Evolutionary conservation across 257 asterid genomes (phyloP), one percentile per base, ranked within the genome.

Genomic region (Dorcoceras hygrometricum): DNA sequence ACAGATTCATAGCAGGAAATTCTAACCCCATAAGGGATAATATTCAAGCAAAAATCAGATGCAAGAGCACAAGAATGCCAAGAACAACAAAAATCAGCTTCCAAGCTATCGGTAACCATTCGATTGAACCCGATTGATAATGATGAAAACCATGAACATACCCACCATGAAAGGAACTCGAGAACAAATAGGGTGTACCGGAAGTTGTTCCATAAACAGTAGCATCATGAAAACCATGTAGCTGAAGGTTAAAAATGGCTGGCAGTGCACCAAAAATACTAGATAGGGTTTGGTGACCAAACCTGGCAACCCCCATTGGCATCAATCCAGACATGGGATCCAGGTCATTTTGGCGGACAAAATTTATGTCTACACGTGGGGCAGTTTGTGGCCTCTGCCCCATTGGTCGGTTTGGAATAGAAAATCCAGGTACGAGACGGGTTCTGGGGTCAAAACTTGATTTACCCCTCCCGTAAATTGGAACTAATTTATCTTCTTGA

Each of bases 381-480:
- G 86, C 87, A 2, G 91, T 79, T 64, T 75, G 87, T 4, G 92
- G 88, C 66, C 98, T 82, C 78, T 81, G 95, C 22, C 90, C 95
- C 58, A 61, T 50, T 14, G 93, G 97, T 27, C 90, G 89, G 57
- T 81, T 76, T 20, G 98, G 98, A 24, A 89, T 73, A 8, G 75
- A 50, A 23, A 84, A 25, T 9, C 84, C 86, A 0, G 84, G 82
- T 6, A 76, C 55, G 5, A 75, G 73, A 65, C 73, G 76, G 4
- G 85, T 71, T 74, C 86, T 84, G 1, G 85, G 84, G 69, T 85
- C 92, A 8, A 76, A 69, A 73, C 73, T 78, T 18, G 86, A 50
- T 74, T 86, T 90, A 20, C 99, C 99, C 71, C 97, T 77, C 4
- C 99, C 99, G 20, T 86, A 93, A 24, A 93, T 86, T 11, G 99